Percentiles rank a stretch among this genome's conserved stretches.
These are phyloP conservation scores for Cenchrus purpureus DNA, from an alignment of 176 grass and related monocot species.

Conservation along the genomic window DNA sequence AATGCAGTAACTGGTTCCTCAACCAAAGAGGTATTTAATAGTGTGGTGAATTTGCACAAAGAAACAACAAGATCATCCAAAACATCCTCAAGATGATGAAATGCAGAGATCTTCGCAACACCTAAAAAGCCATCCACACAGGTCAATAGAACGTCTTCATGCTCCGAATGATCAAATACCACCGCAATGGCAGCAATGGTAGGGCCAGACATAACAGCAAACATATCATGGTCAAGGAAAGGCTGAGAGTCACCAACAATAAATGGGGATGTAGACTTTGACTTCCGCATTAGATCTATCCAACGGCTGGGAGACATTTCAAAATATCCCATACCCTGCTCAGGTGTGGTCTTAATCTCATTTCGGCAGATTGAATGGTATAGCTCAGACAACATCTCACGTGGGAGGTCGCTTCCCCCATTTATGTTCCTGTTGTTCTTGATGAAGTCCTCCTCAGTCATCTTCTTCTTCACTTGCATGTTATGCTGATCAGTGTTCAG, in stretches of 20 bases:
- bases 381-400: constrained; percentile 85
- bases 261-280: constrained; percentile 76
- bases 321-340: constrained; percentile 83
- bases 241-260: constrained; percentile 83
- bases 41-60: constrained; percentile 97
- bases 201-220: constrained; percentile 96
- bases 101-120: constrained; percentile 95
- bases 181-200: constrained; percentile 97
- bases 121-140: constrained; percentile 91
- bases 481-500: constrained; percentile 99
- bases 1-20: constrained; percentile 97
- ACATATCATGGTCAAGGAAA: constrained; percentile 94
- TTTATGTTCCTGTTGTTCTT: constrained; percentile 98
- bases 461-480: constrained; percentile 99
- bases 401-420: constrained; percentile 88
- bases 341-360: constrained; percentile 91
- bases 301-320: constrained; percentile 98
- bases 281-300: constrained; percentile 93
- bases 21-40: constrained; percentile 90
- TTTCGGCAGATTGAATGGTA: constrained; percentile 90
- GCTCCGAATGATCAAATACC: constrained; percentile 95
- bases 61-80: constrained; percentile 98
- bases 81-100: constrained; percentile 94
- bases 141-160: constrained; percentile 74
- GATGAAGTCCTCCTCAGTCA: constrained; percentile 99